Percentiles rank a stretch among this genome's conserved stretches.
phyloP scores from a whole-genome alignment of 2,329 filamentous ascomycete genomes.

The Sarocladium kiliense region DNA sequence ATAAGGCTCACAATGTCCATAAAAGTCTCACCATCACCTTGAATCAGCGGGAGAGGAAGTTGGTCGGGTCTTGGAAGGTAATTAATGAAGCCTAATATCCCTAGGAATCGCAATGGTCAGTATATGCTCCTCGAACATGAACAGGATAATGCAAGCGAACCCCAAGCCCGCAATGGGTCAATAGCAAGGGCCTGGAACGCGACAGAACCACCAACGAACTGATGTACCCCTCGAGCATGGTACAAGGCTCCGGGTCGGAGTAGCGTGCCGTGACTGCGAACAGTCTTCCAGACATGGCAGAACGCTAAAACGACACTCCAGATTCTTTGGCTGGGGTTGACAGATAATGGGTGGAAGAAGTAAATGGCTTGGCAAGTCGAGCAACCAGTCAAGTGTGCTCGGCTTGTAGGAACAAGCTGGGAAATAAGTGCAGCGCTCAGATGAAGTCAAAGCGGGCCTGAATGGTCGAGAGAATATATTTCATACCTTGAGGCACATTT shows the following conservation, averaged over 20 bases:
- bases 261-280: neutral
- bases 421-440: too few species aligned
- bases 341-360: neutral
- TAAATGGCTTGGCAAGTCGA: neutral
- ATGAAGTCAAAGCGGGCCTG: too few species aligned
- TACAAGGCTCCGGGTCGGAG: neutral
- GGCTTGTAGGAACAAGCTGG: too few species aligned
- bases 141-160: too few species aligned
- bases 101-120: neutral
- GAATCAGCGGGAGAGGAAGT: conserved; percentile 45
- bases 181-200: neutral
- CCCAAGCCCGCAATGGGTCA: too few species aligned
- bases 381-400: neutral
- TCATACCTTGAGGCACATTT: neutral
- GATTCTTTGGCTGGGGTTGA: neutral
- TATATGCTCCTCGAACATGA: neutral
- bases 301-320: neutral
- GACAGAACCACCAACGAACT: neutral
- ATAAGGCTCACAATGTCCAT: conserved; percentile 68
- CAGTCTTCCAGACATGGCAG: neutral
- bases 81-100: conserved; percentile 38
- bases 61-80: conserved; percentile 42
- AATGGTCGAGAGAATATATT: too few species aligned
- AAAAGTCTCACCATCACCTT: conserved; percentile 61
- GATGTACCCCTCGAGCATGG: neutral